Conservation (phyloP, 2,329 filamentous ascomycete genomes). For the Byssochlamys sp. region DNA sequence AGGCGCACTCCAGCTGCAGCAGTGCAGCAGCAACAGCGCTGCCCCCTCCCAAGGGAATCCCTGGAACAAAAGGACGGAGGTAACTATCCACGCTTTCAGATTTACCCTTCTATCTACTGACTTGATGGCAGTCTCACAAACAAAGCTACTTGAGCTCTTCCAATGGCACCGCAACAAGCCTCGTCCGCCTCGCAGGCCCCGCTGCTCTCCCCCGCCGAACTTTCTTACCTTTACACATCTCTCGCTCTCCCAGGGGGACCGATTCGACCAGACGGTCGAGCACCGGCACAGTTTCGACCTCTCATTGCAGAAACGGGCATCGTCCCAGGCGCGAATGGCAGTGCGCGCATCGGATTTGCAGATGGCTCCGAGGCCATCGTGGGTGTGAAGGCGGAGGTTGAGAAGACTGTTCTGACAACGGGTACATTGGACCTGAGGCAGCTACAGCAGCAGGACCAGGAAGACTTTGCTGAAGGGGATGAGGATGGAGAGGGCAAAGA, state of each 20-base stretch:
- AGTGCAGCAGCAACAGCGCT: neutral
- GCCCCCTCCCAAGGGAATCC: neutral
- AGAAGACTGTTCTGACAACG: conserved; percentile 49
- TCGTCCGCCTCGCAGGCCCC: conserved; percentile 36
- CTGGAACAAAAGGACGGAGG: too few relatives aligned
- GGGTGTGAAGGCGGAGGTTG: conserved; percentile 89
- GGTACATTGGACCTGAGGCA: conserved; percentile 30
- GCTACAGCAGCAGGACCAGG: conserved; percentile 27
- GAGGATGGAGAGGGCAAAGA: conserved; percentile 18
- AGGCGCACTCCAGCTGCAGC: neutral
- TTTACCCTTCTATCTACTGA: neutral
- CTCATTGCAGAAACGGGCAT: conserved; percentile 83
- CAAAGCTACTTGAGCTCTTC: conserved; percentile 5
- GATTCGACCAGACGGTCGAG: conserved; percentile 78
- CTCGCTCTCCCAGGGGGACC: conserved; percentile 64
- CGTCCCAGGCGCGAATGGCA: conserved; percentile 80
- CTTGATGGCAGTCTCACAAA: neutral
- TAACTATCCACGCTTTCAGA: too few relatives aligned
- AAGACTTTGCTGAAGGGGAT: conserved; percentile 13
- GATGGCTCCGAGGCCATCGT: conserved; percentile 95
- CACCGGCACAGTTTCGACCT: conserved; percentile 77
- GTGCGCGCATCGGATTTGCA: conserved; percentile 83
- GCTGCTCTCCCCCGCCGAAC: conserved; percentile 85
- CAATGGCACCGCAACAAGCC: conserved; percentile 58
- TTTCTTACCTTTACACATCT: conserved; percentile 85